Base-by-base conservation (phyloP, 495 filamentous ascomycete genomes). In the Penicillium coffeae region DNA sequence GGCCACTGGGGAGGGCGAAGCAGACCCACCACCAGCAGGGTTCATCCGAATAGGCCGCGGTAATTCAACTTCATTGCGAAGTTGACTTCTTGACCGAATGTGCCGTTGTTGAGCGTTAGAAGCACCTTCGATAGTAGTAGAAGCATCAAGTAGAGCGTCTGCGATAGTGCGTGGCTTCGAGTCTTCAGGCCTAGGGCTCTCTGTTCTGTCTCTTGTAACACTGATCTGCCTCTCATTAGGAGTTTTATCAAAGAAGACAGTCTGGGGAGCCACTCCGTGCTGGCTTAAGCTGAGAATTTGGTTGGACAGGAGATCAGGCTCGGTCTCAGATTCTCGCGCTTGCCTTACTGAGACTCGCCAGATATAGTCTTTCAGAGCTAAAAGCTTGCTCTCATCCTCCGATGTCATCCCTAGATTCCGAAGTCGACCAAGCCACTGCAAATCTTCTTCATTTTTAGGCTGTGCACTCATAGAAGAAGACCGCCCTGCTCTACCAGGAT, bases 121-220 rank as follows among this genome's bases (percentile, higher is more conserved):
- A 1, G 80, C 71, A 50, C 85, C 82, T 58, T 95, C 86, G 52
- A 93, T 89, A 1, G 88, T 88, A 61, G 87, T 90, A 2, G 90
- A 94, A 13, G 94, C 93, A 67, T 99, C 94, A 8, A 94, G 74
- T 5, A 99, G 71, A 7, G 93, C 92, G 65, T 96, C 91, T 18
- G 86, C 80, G 47, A 99, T 93, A 0, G 90, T 95, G 60, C 84
- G 82, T 7, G 83, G 79, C 12, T 68, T 79, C 21, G 56, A 63
- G 10, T 73, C 68, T 3, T 71, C 68, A 1, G 52, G 56, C 21
- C 20, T 58, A 37, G 38, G 51, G 33, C 56, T 49, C 30, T 65
- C 55, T 19, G 40, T 50, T 41, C 49, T 56, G 10, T 63, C 34
- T 45, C 70, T 16, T 54, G 66, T 46, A 59, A 64, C 45, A 72